Percentiles rank a stretch among this genome's conserved stretches.
Evolutionary conservation across 805 yeast species (phyloP).

Genomic region (Pichia deserticola): DNA sequence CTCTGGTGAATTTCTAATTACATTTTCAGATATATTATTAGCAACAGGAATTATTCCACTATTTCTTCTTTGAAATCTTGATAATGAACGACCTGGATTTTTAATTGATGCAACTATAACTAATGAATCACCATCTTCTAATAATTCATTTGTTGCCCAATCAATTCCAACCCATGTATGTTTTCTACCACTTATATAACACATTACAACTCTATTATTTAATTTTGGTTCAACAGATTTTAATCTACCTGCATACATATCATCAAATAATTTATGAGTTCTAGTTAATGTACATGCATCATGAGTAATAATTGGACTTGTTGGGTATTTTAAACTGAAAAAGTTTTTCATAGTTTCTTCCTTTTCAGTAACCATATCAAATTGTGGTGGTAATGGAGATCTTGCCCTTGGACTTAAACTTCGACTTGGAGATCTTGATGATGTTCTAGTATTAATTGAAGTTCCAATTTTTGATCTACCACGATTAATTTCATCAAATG

Average conservation of each 20-base stretch:
- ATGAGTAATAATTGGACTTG: constrained; percentile 31
- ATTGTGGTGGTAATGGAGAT: neutral
- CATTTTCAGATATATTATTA: constrained; percentile 23
- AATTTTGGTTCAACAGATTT: constrained; percentile 27
- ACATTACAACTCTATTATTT: constrained; percentile 49
- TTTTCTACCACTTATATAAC: constrained; percentile 60
- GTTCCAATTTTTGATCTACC: neutral
- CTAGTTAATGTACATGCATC: constrained; percentile 39
- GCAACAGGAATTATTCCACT: constrained; percentile 13
- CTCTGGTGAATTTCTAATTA: constrained; percentile 39
- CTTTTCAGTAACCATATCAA: constrained; percentile 3
- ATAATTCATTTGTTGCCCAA: constrained; percentile 49
- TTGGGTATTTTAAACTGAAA: constrained; percentile 24
- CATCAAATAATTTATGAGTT: constrained; percentile 41
- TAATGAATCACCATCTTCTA: constrained; percentile 60
- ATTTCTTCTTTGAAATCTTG: constrained; percentile 13
- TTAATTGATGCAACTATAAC: constrained; percentile 51
- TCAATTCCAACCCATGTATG: constrained; percentile 84
- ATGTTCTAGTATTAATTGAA: neutral
- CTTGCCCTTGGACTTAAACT: constrained; percentile 18
- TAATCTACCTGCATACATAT: constrained; percentile 34
- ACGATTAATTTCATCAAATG: neutral
- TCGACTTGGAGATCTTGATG: constrained; percentile 9
- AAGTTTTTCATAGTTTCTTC: neutral
- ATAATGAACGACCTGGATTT: constrained; percentile 21